Base-by-base conservation (phyloP, 768 basidiomycete genomes). In the Panaeolus papilionaceus region DNA sequence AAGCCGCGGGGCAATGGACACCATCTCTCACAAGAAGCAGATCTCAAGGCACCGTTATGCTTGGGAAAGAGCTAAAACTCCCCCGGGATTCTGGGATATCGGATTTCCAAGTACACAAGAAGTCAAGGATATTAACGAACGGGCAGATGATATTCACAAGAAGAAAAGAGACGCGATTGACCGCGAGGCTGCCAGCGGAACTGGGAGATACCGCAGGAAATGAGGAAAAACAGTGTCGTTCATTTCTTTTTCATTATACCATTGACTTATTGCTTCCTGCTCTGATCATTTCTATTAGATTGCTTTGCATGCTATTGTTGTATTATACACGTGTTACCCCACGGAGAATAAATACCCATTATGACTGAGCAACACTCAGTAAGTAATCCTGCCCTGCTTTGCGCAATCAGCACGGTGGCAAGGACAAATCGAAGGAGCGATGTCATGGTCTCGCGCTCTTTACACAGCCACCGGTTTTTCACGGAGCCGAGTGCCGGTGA, bases 71-170 rank as follows among this genome's bases (percentile, higher is more conserved):
- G 83, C 89, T 0, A 85, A 82, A 62, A 95, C 94, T 1, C 96
- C 96, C 11, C 94, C 94, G 0, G 89, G 88, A 16, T 97, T 93
- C 78, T 96, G 95, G 93, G 84, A 90, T 66, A 95, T 96, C 66
- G 94, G 92, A 1, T 96, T 98, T 75, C 96, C 96, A 1, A 82
- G 84, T 70, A 96, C 95, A 3, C 95, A 96, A 76, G 88, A 94
- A 74, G 89, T 88, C 16, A 84, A 82, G 58, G 84, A 84, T 64
- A 95, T 97, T 72, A 97, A 97, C 76, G 79, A 81, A 67, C 80
- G 80, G 66, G 96, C 95, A 9, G 84, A 83, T 66, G 85, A 86
- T 73, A 93, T 95, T 87, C 89, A 92, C 69, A 78, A 78, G 71
- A 81, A 84, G 76, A 94, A 94, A 80, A 81, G 82, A 67, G 78